A percentile compares a stretch with the other conserved stretches of the same genome.
These are phyloP conservation scores for Agaricus blazei DNA, from an alignment of 768 basidiomycete species.

Conservation along the genomic window DNA sequence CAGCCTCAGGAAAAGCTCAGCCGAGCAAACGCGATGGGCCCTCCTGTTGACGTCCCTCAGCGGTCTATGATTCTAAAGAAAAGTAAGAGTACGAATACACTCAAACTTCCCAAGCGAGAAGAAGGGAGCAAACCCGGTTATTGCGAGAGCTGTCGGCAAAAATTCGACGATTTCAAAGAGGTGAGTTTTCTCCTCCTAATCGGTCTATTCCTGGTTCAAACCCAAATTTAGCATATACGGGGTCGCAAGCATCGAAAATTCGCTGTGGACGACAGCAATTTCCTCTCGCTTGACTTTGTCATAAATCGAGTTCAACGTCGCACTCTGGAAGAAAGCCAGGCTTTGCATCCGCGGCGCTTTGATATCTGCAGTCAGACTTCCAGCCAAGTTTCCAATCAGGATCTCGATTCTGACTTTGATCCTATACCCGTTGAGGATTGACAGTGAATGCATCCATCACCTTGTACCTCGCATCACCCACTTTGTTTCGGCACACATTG, in stretches of 20 bases:
- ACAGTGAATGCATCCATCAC: background rate
- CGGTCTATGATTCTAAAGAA: conserved; percentile 55
- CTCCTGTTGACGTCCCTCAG: conserved; percentile 55
- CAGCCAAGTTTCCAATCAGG: conserved; percentile 12
- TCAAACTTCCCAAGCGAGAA: conserved; percentile 71
- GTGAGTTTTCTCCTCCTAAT: conserved; percentile 40
- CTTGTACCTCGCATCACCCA: background rate
- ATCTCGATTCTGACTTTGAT: background rate
- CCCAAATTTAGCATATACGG: conserved; percentile 55
- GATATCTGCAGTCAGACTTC: conserved; percentile 5
- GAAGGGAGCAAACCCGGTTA: conserved; percentile 92
- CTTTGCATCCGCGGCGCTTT: conserved; percentile 20
- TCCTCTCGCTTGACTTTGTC: conserved; percentile 70
- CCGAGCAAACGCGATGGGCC: conserved; percentile 51
- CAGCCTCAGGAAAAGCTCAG: conserved; percentile 51
- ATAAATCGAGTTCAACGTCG: conserved; percentile 55
- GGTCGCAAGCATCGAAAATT: conserved; percentile 78
- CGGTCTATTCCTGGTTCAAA: conserved; percentile 1
- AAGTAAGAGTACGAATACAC: conserved; percentile 76
- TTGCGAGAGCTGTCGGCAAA: conserved; percentile 91
- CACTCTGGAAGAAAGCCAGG: conserved; percentile 28
- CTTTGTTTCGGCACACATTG: background rate
- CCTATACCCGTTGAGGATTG: background rate
- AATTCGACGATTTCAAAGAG: conserved; percentile 82
- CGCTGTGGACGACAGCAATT: conserved; percentile 74